Evolutionary conservation across 1,139 yeast genomes (phyloP), one percentile per base, ranked within the genome.

Genomic region (Yamadazyma buinensis): DNA sequence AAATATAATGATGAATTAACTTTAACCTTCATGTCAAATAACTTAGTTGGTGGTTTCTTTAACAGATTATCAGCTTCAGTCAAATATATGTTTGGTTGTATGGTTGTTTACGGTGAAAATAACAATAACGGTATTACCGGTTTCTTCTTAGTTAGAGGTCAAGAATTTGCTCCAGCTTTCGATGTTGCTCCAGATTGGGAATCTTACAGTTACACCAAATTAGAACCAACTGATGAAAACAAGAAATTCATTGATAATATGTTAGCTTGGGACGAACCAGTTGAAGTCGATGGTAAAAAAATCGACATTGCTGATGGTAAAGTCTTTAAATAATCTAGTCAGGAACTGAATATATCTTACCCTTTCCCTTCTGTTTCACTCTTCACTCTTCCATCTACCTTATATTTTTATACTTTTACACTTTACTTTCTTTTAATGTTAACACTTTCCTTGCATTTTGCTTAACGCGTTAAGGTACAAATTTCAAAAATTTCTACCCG

Each of bases 141-240:
- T 75, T 95, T 84, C 61, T 83, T 92, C 75, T 68, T 92, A 58
- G 82, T 92, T 59, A 86, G 97, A 73, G 99, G 99, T 58, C 88
- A 92, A 68, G 97, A 92, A 47, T 69, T 56, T 60, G 76, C 51
- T 40, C 95, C 97, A 61, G 98, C 96, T 47, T 88, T 92, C 59
- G 85, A 92, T 50, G 97, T 92, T 64, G 99, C 98, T 59, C 97
- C 99, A 68, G 99, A 92, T 72, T 88, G 95, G 95, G 98, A 92
- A 72, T 68, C 75, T 39, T 70, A 70, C 53, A 43, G 52, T 26
- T 70, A 56, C 68, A 55, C 64, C 52, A 67, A 64, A 56, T 59
- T 70, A 54, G 74, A 69, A 47, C 64, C 57, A 40, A 44, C 64
- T 38, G 54, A 56, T 37, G 60, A 54, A 38, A 55, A 48, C 55